These are phyloP conservation scores for Rhizoclosmatium globosum DNA, from an alignment of 192 early-diverging fungal species.

Conservation along the genomic window DNA sequence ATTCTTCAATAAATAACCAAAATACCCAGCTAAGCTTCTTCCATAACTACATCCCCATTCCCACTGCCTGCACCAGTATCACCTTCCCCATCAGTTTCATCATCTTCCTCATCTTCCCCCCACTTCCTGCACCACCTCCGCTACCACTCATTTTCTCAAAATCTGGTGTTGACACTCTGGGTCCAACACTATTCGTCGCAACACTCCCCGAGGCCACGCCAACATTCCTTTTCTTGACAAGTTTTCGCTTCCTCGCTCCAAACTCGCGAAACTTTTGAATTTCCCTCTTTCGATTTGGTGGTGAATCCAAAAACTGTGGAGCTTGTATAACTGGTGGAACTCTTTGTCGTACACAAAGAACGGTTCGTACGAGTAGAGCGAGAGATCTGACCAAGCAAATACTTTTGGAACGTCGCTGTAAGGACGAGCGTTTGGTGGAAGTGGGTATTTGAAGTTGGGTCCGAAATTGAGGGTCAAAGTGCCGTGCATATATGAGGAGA, in stretches of 20 bases:
- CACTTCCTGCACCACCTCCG: not conserved
- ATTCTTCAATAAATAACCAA: not conserved
- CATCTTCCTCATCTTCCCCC: not conserved
- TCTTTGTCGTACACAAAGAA: slow-evolving; percentile 17
- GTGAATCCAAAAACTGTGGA: not conserved
- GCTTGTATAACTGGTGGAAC: not conserved
- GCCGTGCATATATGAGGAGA: slow-evolving; percentile 73
- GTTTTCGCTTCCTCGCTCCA: slow-evolving; percentile 5
- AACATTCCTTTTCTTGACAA: slow-evolving; percentile 16
- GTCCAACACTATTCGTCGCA: not conserved
- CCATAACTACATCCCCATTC: not conserved
- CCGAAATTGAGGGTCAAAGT: slow-evolving; percentile 74
- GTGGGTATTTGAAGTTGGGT: slow-evolving; percentile 68
- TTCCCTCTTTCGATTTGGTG: not conserved
- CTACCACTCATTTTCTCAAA: not conserved
- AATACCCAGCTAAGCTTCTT: not conserved
- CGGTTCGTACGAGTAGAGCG: slow-evolving; percentile 23
- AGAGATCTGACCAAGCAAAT: slow-evolving; percentile 23
- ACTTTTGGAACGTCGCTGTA: slow-evolving; percentile 42
- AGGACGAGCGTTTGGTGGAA: slow-evolving; percentile 50
- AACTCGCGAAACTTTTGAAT: not conserved
- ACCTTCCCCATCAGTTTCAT: not conserved
- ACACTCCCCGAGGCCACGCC: not conserved
- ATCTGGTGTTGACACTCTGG: not conserved
- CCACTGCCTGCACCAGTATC: not conserved